Percentiles rank a stretch among this genome's conserved stretches.
Conservation (phyloP, 345 rosid genomes). For the Gossypium ekmanianum region DNA sequence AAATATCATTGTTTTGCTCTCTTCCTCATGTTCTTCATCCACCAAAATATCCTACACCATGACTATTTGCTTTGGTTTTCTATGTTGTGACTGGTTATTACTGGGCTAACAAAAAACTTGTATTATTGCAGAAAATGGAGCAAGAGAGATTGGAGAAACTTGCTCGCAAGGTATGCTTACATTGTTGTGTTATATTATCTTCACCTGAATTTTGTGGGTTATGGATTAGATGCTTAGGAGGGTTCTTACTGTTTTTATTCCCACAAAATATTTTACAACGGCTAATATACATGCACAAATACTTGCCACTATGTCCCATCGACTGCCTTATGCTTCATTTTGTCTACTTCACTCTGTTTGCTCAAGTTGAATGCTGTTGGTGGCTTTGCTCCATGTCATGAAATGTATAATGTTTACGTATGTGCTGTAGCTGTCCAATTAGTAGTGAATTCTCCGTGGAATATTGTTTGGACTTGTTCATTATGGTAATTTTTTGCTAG, state of each 20-base stretch:
- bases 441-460: background rate
- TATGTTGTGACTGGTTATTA: background rate
- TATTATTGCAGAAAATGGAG: constrained; percentile 73
- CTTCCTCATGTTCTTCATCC: background rate
- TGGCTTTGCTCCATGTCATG: background rate
- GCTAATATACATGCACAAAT: background rate
- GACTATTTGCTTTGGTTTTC: background rate
- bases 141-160: constrained; percentile 84
- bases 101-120: background rate
- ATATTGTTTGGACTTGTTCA: background rate
- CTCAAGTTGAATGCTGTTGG: background rate
- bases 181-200: background rate
- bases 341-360: background rate
- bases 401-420: background rate
- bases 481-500: background rate
- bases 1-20: background rate
- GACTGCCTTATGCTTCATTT: background rate
- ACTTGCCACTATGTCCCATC: background rate
- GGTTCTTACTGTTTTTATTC: background rate
- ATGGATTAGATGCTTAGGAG: background rate
- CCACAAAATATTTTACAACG: background rate
- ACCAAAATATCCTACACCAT: background rate
- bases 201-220: background rate
- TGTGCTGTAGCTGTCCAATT: background rate
- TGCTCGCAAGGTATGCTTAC: constrained; percentile 66